A percentile compares a stretch with the other conserved stretches of the same genome.
phyloP scores from a whole-genome alignment of 2,329 filamentous ascomycete species.

The Aureobasidium mangrovei region DNA sequence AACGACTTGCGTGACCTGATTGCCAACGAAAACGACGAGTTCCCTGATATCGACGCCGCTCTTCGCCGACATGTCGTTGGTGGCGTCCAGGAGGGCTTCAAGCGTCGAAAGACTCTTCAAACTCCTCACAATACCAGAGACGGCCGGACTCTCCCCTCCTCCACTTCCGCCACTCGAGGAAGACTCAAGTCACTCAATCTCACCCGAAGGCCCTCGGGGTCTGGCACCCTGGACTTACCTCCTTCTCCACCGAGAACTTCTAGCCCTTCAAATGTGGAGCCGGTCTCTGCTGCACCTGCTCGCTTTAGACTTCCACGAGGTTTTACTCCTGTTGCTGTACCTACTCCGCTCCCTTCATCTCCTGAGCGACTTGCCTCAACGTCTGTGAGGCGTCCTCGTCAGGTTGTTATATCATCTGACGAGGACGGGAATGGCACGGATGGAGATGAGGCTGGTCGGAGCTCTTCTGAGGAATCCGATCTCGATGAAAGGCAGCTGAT shows the following conservation, averaged over 20 bases:
- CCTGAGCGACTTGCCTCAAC: neutral
- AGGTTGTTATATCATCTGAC: conserved; percentile 4
- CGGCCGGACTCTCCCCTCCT: neutral
- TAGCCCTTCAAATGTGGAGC: conserved; percentile 1
- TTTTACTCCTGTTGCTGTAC: conserved; percentile 5
- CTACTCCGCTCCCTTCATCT: conserved; percentile 17
- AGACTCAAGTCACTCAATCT: neutral
- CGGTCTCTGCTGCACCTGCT: neutral
- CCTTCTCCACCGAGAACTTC: conserved; percentile 14
- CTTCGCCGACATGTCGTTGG: conserved; percentile 15
- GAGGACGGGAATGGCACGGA: conserved; percentile 12
- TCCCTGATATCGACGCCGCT: conserved; percentile 23
- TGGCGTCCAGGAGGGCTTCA: conserved; percentile 17
- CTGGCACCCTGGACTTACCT: neutral
- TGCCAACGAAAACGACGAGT: conserved; percentile 20
- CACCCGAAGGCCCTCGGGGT: neutral
- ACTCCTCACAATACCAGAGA: neutral
- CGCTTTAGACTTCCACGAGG: conserved; percentile 11
- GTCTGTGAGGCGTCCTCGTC: conserved; percentile 1
- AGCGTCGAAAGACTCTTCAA: conserved; percentile 18
- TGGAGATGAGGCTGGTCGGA: conserved; percentile 19
- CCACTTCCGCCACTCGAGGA: conserved; percentile 1
- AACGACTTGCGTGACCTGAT: conserved; percentile 9
- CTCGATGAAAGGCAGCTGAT: conserved; percentile 26
- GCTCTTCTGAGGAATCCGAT: conserved; percentile 24